A percentile compares a stretch with the other conserved stretches of the same genome.
phyloP scores from a whole-genome alignment of 2,329 filamentous ascomycete species.

The Neonectria faginata region DNA sequence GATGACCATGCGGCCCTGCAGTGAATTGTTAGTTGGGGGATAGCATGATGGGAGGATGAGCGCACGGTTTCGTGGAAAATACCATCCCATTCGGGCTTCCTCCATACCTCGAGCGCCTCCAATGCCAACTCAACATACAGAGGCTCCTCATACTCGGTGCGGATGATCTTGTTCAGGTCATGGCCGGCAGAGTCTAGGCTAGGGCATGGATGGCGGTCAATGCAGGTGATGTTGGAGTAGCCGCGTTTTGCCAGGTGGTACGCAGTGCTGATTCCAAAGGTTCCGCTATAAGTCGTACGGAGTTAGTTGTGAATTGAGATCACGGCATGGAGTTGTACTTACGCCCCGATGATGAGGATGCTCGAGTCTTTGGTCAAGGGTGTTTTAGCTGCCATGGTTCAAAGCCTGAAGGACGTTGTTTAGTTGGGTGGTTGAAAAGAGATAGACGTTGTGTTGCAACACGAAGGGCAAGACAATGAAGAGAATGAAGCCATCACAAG shows the following conservation, averaged over 20 bases:
- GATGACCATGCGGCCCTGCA: slow-evolving; percentile 25
- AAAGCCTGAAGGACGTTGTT: too few species aligned
- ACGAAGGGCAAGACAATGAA: not conserved
- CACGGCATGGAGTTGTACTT: not conserved
- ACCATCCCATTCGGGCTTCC: slow-evolving; percentile 25
- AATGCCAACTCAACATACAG: slow-evolving; percentile 23
- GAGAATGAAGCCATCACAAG: not conserved
- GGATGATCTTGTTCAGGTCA: slow-evolving; percentile 36
- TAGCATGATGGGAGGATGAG: not conserved
- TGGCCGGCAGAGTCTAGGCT: slow-evolving; percentile 36
- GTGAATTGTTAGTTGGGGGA: not conserved
- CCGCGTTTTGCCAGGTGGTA: slow-evolving; percentile 28
- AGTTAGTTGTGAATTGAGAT: not conserved
- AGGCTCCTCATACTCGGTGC: slow-evolving; percentile 29
- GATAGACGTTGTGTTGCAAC: not conserved
- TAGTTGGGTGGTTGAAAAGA: too few species aligned
- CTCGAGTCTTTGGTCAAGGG: slow-evolving; percentile 9
- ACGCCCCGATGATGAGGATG: slow-evolving; percentile 30
- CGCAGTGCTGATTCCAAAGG: slow-evolving; percentile 28
- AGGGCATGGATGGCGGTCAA: slow-evolving; percentile 36
- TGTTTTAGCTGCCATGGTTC: not conserved
- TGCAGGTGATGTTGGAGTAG: slow-evolving; percentile 32
- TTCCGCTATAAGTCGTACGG: slow-evolving; percentile 3
- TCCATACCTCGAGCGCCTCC: slow-evolving; percentile 29
- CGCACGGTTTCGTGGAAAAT: slow-evolving; percentile 32